phyloP scores from a whole-genome alignment of 176 grass and related monocot species.

The Eragrostis curvula region DNA sequence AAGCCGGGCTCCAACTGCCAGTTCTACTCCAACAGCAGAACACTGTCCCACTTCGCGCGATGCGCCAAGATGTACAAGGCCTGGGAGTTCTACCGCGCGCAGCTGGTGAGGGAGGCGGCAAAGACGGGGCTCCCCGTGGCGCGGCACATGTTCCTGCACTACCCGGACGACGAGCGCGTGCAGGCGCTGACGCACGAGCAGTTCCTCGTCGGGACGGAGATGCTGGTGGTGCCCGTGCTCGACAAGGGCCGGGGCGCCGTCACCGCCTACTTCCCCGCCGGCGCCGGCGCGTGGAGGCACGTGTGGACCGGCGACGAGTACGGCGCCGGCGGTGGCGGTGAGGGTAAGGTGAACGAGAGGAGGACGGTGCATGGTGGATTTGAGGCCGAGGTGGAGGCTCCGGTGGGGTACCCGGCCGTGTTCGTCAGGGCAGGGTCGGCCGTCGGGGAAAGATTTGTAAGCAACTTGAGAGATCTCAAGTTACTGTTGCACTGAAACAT shows the following conservation, averaged over 20 bases:
- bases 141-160: conserved; percentile 87
- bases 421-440: conserved; percentile 72
- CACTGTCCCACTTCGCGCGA: conserved; percentile 78
- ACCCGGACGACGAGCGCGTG: conserved; percentile 69
- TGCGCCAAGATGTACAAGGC: conserved; percentile 93
- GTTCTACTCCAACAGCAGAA: conserved; percentile 70
- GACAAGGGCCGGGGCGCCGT: conserved; percentile 73
- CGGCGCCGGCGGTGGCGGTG: background rate
- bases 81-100: conserved; percentile 82
- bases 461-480: conserved; percentile 66
- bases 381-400: conserved; percentile 60
- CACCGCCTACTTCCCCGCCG: conserved; percentile 72
- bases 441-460: conserved; percentile 67
- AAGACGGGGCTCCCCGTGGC: conserved; percentile 71
- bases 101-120: conserved; percentile 74
- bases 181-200: conserved; percentile 75
- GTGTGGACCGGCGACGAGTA: conserved; percentile 77
- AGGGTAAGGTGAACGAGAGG: background rate
- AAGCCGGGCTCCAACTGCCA: conserved; percentile 75
- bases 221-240: conserved; percentile 81
- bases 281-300: conserved; percentile 62
- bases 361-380: conserved; percentile 47
- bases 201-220: conserved; percentile 79
- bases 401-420: conserved; percentile 68
- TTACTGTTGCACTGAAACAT: conserved; percentile 30